These are phyloP conservation scores for Roridomyces roridus DNA, from an alignment of 768 basidiomycete species.

Conservation along the genomic window DNA sequence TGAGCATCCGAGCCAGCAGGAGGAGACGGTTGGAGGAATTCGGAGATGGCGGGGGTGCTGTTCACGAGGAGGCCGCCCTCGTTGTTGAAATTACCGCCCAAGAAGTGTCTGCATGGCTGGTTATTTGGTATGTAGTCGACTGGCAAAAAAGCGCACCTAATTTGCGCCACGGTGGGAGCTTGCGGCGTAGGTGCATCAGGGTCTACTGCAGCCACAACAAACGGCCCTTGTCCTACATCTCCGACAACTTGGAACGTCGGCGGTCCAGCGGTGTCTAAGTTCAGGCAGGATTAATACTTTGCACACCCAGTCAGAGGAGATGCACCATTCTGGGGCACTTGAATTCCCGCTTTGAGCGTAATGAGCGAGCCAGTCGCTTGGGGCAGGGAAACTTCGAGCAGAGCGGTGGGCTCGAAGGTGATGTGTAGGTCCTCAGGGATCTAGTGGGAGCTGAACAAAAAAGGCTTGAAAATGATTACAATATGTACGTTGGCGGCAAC, in stretches of 20 bases:
- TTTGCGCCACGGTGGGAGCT: constrained; percentile 44
- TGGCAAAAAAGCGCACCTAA: constrained; percentile 29
- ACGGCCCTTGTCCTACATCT: constrained; percentile 40
- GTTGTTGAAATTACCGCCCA: constrained; percentile 46
- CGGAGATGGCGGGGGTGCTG: constrained; percentile 45
- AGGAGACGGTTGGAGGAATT: constrained; percentile 46
- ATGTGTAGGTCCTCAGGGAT: constrained; percentile 30
- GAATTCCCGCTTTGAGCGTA: constrained; percentile 33
- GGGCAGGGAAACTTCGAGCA: constrained; percentile 34
- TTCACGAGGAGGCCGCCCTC: constrained; percentile 33
- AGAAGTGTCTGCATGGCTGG: constrained; percentile 39
- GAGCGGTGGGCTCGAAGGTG: constrained; percentile 29
- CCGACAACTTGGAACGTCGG: constrained; percentile 40
- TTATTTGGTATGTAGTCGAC: too few relatives aligned
- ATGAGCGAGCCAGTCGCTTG: constrained; percentile 27
- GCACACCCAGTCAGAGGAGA: not conserved
- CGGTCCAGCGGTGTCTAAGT: constrained; percentile 47
- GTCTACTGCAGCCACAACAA: constrained; percentile 53
- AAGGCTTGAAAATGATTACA: not conserved
- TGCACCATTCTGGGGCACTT: constrained; percentile 22
- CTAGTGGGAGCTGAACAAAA: constrained; percentile 17
- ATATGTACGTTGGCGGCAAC: constrained; percentile 3
- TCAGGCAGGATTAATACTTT: not conserved
- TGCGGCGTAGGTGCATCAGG: constrained; percentile 61
- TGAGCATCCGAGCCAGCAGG: constrained; percentile 48